Conservation (phyloP, 2,329 filamentous ascomycete genomes). For the Cercospora brassicicola region DNA sequence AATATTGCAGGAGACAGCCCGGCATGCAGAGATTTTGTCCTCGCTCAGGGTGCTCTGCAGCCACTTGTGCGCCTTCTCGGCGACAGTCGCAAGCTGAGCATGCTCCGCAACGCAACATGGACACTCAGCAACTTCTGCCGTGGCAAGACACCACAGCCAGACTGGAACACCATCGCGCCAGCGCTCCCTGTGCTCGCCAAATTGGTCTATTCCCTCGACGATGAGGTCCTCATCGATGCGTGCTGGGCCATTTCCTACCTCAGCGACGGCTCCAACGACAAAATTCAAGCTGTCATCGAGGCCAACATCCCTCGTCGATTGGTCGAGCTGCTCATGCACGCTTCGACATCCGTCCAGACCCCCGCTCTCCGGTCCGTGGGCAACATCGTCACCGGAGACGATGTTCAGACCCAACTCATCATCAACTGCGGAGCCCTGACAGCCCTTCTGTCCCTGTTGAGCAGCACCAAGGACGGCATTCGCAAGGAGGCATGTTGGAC, state of each 20-base stretch:
- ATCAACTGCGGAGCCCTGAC: slow-evolving; percentile 96
- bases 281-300: slow-evolving; percentile 98
- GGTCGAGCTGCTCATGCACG: slow-evolving; percentile 96
- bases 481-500: slow-evolving; percentile 99
- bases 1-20: slow-evolving; percentile 99
- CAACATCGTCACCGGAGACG: slow-evolving; percentile 98
- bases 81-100: slow-evolving; percentile 97
- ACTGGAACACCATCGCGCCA: slow-evolving; percentile 93
- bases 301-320: slow-evolving; percentile 94
- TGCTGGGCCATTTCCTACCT: slow-evolving; percentile 99
- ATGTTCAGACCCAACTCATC: slow-evolving; percentile 98
- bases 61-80: slow-evolving; percentile 86
- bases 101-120: slow-evolving; percentile 98
- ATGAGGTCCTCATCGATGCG: slow-evolving; percentile 96
- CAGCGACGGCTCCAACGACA: slow-evolving; percentile 96
- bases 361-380: slow-evolving; percentile 94
- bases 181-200: slow-evolving; percentile 94
- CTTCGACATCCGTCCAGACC: slow-evolving; percentile 96
- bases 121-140: slow-evolving; percentile 99
- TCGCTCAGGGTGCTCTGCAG: slow-evolving; percentile 85
- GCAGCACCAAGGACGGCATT: slow-evolving; percentile 97
- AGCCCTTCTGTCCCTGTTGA: slow-evolving; percentile 87
- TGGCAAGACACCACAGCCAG: slow-evolving; percentile 97
- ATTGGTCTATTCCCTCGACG: slow-evolving; percentile 96
- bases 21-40: slow-evolving; percentile 93